Base-by-base conservation (phyloP, 129 eudicot species). In the Flaveria linearis region DNA sequence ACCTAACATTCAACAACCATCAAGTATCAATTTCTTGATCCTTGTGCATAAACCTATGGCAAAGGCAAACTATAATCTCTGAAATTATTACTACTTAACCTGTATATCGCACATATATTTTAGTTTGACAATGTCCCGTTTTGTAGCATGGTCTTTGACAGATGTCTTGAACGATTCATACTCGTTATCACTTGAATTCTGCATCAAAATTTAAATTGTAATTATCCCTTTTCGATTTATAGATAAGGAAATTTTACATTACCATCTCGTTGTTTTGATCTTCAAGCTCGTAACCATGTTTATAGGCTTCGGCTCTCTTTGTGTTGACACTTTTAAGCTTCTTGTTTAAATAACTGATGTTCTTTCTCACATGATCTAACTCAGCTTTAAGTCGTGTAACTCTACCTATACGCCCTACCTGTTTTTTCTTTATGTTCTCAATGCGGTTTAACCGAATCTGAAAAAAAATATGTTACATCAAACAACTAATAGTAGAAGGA, bases 371-470 rank as follows among this genome's bases (percentile, higher is more conserved):
- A 28, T 13, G 62, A 58, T 78, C 51, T 16, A 69, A 58, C 18
- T 69, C 62, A 17, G 76, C 58, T 71, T 43, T 56, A 18, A 69
- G 76, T 42, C 76, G 76, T 3, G 23, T 78, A 60, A 28, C 71
- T 69, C 14, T 78, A 69, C 42, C 39, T 3, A 30, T 45, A 45
- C 69, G 76, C 7, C 75, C 71, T 7, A n/a, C 57, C 69, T 56
- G 70, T 69, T 42, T 22, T n/a, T 15, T 45, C 70, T 69, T 15
- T 56, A 78, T 45, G 49, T 28, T 33, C 17, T 45, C 52, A 69
- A 78, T 69, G 49, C 45, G 4, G 28, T 57, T 49, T 18, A 57
- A 57, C 42, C 22, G 42, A 45, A 78, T 69, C 82, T 78, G 69
- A 61, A 2, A 69, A 12, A 45, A 30, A 26, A 13, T 50, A 30